Base-by-base conservation (phyloP, 345 rosid species). In the Populus simonii region DNA sequence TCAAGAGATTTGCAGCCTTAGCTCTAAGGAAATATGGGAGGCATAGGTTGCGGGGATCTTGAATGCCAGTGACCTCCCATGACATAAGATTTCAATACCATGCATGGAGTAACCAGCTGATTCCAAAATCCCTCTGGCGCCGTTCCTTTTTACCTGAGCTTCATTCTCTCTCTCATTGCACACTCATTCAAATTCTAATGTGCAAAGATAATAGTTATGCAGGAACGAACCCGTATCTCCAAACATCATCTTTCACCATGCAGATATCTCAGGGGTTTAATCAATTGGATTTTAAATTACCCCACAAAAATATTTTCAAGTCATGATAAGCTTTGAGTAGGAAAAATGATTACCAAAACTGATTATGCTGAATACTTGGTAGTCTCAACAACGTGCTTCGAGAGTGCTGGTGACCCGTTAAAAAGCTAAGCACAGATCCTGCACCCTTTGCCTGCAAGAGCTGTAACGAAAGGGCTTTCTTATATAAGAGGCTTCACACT, bases 371-470 rank as follows among this genome's bases (percentile, higher is more conserved):
- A 96, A 86, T 88, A 92, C 77, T 92, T 92, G 36, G 99, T 92
- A 69, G 90, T 78, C 85, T 27, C 97, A 29, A 92, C 98, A 77
- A 93, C 72, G 74, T 94, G 97, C 84, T 96, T 96, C 2, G 97
- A 96, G 68, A 96, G 91, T 0, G 91, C 89, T 39, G 92, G 59
- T 3, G 99, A 94, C 78, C 98, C 97, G 99, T 94, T 75, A 90
- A 63, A 82, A 94, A 94, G 87, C 99, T 94, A 43, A 96, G 88
- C 83, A 96, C 97, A 11, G 98, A 92, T 47, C 99, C 97, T 66
- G 98, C 97, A 80, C 99, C 99, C 78, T 85, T 91, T 66, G 98
- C 94, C 99, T 96, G 87, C 82, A 84, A 82, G 33, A 74, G 62
- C 9, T 31, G 71, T 2, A 18, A 53, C 57, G 22, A 18, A 31